Evolutionary conservation across 768 basidiomycete species (phyloP).

Genomic region (Pholiota conissans): DNA sequence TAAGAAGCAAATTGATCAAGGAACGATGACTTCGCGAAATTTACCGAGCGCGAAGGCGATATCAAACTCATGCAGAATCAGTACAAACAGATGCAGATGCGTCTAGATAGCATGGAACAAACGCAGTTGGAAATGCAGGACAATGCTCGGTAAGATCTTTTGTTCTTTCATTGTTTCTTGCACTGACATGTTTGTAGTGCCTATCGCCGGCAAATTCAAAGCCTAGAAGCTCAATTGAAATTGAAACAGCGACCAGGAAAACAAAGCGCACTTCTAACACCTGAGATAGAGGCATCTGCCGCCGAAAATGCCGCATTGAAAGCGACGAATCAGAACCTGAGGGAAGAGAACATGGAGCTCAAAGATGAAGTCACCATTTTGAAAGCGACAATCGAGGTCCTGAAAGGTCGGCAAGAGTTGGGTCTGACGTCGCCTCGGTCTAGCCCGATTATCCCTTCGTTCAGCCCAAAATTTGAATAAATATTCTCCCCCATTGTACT

Average conservation of each 20-base stretch:
- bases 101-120: constrained; percentile 57
- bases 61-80: constrained; percentile 55
- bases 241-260: constrained; percentile 42
- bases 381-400: constrained; percentile 66
- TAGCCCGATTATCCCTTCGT: constrained; percentile 33
- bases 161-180: not conserved
- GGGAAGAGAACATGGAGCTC: constrained; percentile 54
- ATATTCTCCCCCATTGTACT: not conserved
- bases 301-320: constrained; percentile 45
- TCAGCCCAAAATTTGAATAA: not conserved
- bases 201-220: constrained; percentile 60
- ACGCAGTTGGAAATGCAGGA: constrained; percentile 56
- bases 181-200: constrained; percentile 33
- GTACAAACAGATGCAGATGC: constrained; percentile 67
- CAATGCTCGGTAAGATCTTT: constrained; percentile 50
- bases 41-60: constrained; percentile 62
- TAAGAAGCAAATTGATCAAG: constrained; percentile 34
- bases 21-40: constrained; percentile 73
- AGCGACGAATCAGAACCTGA: constrained; percentile 52
- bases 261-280: constrained; percentile 29
- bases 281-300: constrained; percentile 45
- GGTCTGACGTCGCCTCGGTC: constrained; percentile 45
- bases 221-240: constrained; percentile 58
- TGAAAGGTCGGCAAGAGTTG: constrained; percentile 48
- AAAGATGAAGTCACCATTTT: constrained; percentile 57